Percentiles rank a stretch among this genome's conserved stretches.
phyloP scores from a whole-genome alignment of 2,329 filamentous ascomycete species.

The Exophiala oligosperma region DNA sequence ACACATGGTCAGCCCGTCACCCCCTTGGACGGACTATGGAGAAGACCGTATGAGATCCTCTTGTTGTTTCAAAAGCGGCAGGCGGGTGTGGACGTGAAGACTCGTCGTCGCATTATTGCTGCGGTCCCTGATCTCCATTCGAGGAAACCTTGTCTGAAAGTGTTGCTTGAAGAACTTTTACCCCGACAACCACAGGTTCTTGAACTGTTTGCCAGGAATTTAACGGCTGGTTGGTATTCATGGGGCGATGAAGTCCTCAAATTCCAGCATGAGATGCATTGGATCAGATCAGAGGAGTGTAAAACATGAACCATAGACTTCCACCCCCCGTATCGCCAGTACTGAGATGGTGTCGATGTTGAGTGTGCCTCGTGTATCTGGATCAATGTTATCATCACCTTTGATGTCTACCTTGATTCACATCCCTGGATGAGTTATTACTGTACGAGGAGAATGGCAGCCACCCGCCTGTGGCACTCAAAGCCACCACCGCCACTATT shows the following conservation, averaged over 20 bases:
- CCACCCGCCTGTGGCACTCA: too few relatives aligned
- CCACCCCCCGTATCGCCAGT: too few relatives aligned
- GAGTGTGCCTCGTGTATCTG: too few relatives aligned
- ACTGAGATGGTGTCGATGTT: too few relatives aligned
- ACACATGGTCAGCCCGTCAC: slow-evolving; percentile 53
- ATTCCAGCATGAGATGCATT: slow-evolving; percentile 47
- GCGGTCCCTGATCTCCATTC: slow-evolving; percentile 65
- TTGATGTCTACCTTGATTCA: too few relatives aligned
- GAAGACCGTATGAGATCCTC: slow-evolving; percentile 62
- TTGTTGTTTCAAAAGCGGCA: slow-evolving; percentile 47
- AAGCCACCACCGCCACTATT: too few relatives aligned
- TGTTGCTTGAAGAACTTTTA: slow-evolving; percentile 50
- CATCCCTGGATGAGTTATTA: too few relatives aligned
- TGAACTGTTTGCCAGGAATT: slow-evolving; percentile 61
- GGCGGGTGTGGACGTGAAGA: slow-evolving; percentile 13
- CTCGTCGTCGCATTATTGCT: slow-evolving; percentile 53
- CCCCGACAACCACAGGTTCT: slow-evolving; percentile 48
- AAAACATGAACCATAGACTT: too few relatives aligned
- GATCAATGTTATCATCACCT: too few relatives aligned
- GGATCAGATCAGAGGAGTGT: not conserved
- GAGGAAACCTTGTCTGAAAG: slow-evolving; percentile 62
- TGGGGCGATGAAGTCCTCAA: slow-evolving; percentile 64
- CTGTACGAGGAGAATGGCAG: too few relatives aligned
- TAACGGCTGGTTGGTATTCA: slow-evolving; percentile 62
- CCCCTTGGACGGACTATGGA: slow-evolving; percentile 53